Base-by-base conservation (phyloP, 495 filamentous ascomycete genomes). In the Aspergillus haitiensis region DNA sequence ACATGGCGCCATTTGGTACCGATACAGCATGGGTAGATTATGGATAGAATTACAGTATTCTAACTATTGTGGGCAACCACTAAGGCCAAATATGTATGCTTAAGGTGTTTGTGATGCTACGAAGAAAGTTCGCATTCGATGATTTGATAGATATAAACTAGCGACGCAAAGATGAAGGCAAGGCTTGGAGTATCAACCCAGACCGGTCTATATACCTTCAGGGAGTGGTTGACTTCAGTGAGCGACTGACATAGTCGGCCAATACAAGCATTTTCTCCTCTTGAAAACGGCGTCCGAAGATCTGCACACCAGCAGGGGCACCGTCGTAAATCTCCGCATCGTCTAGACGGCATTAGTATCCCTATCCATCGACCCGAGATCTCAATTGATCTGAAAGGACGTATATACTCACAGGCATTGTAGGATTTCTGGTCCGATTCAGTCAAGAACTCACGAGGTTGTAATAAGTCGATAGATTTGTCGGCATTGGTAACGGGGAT, bases 401-500 rank as follows among this genome's bases (percentile, higher is more conserved):
- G 39, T 15, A 6, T 5, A 50, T 42, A 84, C 84, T 79, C 63
- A 87, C 84, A 87, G 48, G 66, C 72, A 58, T 76, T 76, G 18
- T 79, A 72, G 7, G 72, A 73, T 34, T 66, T 55, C 39, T 71
- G 68, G 62, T 84, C 83, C 2, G 67, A 35, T 15, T 81, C 78
- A 58, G 68, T 67, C 21, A 75, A 9, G 16, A 78, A 73, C 53
- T 70, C 78, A 0, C 60, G 63, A 8, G 69, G 56, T 11, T 71
- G 66, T 11, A 68, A 59, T 52, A 73, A 66, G 72, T 88, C 85
- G 6, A 86, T 50, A 2, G 55, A 64, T 66, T 85, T 82, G 59
- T 85, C 79, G 5, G 76, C 81, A 16, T 67, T 76, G 0, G 82
- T 84, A 5, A 88, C 83, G 3, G 85, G 85, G 51, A 88, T 64